These are phyloP conservation scores for Furcasterigmium furcatum DNA, from an alignment of 2,329 filamentous ascomycete genomes.

Conservation along the genomic window DNA sequence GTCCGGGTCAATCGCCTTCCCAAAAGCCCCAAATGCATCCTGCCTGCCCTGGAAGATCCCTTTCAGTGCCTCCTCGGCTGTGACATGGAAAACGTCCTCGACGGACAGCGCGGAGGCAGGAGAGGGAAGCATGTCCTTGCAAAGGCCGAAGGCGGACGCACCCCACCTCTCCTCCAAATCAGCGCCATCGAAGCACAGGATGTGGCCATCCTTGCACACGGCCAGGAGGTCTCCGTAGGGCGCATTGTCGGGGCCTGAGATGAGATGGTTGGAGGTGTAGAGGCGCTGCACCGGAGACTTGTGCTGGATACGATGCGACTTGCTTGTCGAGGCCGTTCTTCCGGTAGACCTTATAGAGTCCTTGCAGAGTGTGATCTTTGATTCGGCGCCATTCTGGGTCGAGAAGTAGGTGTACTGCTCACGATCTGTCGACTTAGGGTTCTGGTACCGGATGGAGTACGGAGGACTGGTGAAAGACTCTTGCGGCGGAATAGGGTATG, in stretches of 20 bases:
- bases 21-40: slow-evolving; percentile 49
- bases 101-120: slow-evolving; percentile 35
- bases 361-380: slow-evolving; percentile 56
- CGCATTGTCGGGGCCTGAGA: neutral
- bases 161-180: slow-evolving; percentile 44
- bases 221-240: slow-evolving; percentile 41
- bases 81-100: slow-evolving; percentile 44
- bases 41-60: slow-evolving; percentile 53
- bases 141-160: slow-evolving; percentile 36
- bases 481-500: slow-evolving; percentile 64
- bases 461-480: slow-evolving; percentile 61
- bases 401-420: slow-evolving; percentile 61
- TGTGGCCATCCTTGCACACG: slow-evolving; percentile 58
- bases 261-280: slow-evolving; percentile 25
- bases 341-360: slow-evolving; percentile 50
- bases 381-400: slow-evolving; percentile 29
- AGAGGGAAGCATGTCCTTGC: slow-evolving; percentile 33
- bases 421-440: slow-evolving; percentile 41
- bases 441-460: slow-evolving; percentile 53
- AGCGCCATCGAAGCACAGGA: slow-evolving; percentile 59
- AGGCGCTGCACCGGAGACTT: slow-evolving; percentile 39
- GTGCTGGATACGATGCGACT: slow-evolving; percentile 27
- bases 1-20: slow-evolving; percentile 39
- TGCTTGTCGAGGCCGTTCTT: slow-evolving; percentile 48
- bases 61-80: slow-evolving; percentile 45